phyloP scores from a whole-genome alignment of 129 eudicot species.

The Escallonia rubra region DNA sequence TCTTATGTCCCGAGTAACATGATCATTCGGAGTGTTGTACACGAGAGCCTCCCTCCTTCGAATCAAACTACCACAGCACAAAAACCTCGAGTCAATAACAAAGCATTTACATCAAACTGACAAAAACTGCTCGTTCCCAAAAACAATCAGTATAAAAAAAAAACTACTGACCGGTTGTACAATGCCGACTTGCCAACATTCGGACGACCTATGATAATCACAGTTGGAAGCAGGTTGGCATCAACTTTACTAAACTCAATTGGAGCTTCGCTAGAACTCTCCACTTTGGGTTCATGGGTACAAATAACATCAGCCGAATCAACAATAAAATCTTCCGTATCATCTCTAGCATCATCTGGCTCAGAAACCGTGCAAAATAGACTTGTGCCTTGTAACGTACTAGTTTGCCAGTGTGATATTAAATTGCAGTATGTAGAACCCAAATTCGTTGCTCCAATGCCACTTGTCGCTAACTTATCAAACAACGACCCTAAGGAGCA shows the following conservation, averaged over 20 bases:
- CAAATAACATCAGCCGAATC: slow-evolving; percentile 6
- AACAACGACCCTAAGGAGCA: slow-evolving; percentile 28
- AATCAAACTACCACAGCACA: slow-evolving; percentile 55
- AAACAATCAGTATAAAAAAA: not conserved
- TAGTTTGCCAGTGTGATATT: slow-evolving; percentile 6
- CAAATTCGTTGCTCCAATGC: slow-evolving; percentile 9
- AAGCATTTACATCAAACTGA: not conserved
- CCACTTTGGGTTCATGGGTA: slow-evolving; percentile 19
- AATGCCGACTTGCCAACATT: slow-evolving; percentile 98
- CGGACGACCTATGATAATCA: slow-evolving; percentile 80
- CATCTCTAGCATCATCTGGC: slow-evolving; percentile 24
- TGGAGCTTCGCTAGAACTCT: slow-evolving; percentile 21
- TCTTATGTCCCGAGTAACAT: slow-evolving; percentile 86
- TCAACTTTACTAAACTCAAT: slow-evolving; percentile 74
- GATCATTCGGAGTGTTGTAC: slow-evolving; percentile 88
- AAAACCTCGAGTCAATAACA: slow-evolving; percentile 7
- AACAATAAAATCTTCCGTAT: slow-evolving; percentile 14
- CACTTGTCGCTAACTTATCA: slow-evolving; percentile 9
- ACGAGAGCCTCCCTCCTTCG: slow-evolving; percentile 97
- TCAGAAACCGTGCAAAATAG: slow-evolving; percentile 29
- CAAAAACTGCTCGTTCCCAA: not conserved
- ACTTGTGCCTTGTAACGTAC: slow-evolving; percentile 18
- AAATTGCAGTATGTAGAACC: slow-evolving; percentile 7
- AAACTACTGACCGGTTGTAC: slow-evolving; percentile 62
- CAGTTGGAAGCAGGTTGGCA: slow-evolving; percentile 81